These are phyloP conservation scores for Stemphylium vesicarium DNA, from an alignment of 2,329 filamentous ascomycete species.

Conservation along the genomic window DNA sequence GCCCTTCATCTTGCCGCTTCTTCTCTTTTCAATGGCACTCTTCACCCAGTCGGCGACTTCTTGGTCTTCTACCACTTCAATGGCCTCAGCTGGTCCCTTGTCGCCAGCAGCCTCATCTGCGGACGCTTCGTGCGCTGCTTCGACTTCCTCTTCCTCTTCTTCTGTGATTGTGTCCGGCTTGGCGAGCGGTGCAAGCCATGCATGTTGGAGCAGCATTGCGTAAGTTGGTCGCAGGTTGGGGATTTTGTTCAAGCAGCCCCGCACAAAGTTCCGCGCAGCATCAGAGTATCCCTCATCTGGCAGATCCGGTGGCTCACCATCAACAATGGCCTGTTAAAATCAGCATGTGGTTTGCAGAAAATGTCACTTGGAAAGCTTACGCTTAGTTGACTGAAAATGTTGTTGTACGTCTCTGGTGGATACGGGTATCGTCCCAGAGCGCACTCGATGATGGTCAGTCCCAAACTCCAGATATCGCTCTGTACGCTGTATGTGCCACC, in stretches of 20 bases:
- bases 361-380: conserved; percentile 63
- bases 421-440: conserved; percentile 95
- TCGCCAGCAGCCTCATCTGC: conserved; percentile 49
- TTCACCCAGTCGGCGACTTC: conserved; percentile 90
- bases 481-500: conserved; percentile 96
- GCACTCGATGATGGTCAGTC: conserved; percentile 93
- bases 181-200: conserved; percentile 80
- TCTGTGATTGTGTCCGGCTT: conserved; percentile 78
- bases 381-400: conserved; percentile 96
- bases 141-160: conserved; percentile 67
- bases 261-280: conserved; percentile 83
- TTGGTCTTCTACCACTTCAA: conserved; percentile 65
- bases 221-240: conserved; percentile 94
- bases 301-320: conserved; percentile 91
- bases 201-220: conserved; percentile 83
- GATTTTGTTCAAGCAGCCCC: conserved; percentile 88
- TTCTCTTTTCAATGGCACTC: conserved; percentile 70
- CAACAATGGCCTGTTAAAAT: conserved; percentile 81
- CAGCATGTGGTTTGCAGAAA: not conserved
- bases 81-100: conserved; percentile 33
- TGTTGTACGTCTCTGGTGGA: conserved; percentile 94
- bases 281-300: conserved; percentile 80
- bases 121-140: conserved; percentile 51
- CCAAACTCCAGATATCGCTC: conserved; percentile 96
- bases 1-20: conserved; percentile 59